phyloP scores from a whole-genome alignment of 2,329 filamentous ascomycete species.

The Cladosporium sp. region DNA sequence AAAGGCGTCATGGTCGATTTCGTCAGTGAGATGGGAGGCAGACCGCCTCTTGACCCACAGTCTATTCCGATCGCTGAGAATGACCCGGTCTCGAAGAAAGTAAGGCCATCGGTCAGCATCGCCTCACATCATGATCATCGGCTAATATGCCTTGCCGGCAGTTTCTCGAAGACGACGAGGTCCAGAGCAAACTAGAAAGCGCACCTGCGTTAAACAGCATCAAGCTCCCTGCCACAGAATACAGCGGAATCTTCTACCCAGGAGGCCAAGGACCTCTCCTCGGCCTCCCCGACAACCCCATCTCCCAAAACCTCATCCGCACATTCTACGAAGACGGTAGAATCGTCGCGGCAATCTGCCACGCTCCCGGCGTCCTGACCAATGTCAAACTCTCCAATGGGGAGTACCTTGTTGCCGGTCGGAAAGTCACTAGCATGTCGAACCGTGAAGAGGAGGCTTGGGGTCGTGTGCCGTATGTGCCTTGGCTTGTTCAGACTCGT shows the following conservation, averaged over 20 bases:
- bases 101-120: not conserved
- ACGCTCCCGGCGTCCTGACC: conserved; percentile 60
- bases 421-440: conserved; percentile 56
- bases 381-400: conserved; percentile 52
- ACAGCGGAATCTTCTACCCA: not conserved
- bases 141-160: not conserved
- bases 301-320: conserved; percentile 55
- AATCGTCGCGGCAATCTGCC: conserved; percentile 63
- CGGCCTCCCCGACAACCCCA: conserved; percentile 55
- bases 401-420: conserved; percentile 51
- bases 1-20: not conserved
- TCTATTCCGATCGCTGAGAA: not conserved
- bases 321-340: conserved; percentile 60
- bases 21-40: not conserved
- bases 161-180: not conserved
- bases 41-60: not conserved
- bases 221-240: not conserved
- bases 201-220: not conserved
- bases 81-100: not conserved
- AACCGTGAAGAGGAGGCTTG: conserved; percentile 50
- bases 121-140: not conserved
- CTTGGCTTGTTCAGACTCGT: not conserved
- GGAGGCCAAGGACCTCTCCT: conserved; percentile 41
- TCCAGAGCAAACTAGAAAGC: not conserved
- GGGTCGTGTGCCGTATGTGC: not conserved